Base-by-base conservation (phyloP, 345 rosid genomes). In the Corymbia maculata region DNA sequence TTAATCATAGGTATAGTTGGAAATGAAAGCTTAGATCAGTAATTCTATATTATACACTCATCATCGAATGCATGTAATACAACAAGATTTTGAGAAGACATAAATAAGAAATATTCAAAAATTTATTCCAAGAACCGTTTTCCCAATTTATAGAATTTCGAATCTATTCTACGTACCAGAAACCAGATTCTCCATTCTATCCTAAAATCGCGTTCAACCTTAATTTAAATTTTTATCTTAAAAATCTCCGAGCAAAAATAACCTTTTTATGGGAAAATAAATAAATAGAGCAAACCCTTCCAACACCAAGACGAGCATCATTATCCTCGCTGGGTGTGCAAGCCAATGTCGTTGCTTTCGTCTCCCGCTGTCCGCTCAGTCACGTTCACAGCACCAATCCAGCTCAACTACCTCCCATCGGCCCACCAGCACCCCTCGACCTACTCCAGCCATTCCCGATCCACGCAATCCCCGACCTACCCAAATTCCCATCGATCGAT, bases 81-180 rank as follows among this genome's bases (percentile, higher is more conserved):
- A 0, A 0, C 12, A 55, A 1, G 0, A 0, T 22, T 55, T 0
- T 26, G 22, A 2, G 8, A 1, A 21, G 1, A 55, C 26, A 21
- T 55, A 21, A 11, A 55, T 4, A 36, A 36, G 42, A 21, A 26
- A 55, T 21, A 1, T 26, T 8, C 1, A 12, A 55, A 55, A 6
- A 55, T 0, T 55, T 55, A 21, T 22, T 55, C 12, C 0, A 55
- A 1, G 13, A 55, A 55, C 24, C 0, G 12, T 21, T 22, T 55
- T 6, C 0, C 21, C 0, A 55, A 55, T 22, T 55, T 0, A 21
- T 9, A 12, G 61, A 55, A 26, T 55, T 22, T 21, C 5, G 26
- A 55, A 21, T 5, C 59, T 55, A 21, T 36, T 36, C 4, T 36
- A 4, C 42, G 4, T 36, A 36, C 42, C 42, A 36, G 42, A 36